Base-by-base conservation (phyloP, 2,329 filamentous ascomycete species). In the Calcarisporium arbuscula region DNA sequence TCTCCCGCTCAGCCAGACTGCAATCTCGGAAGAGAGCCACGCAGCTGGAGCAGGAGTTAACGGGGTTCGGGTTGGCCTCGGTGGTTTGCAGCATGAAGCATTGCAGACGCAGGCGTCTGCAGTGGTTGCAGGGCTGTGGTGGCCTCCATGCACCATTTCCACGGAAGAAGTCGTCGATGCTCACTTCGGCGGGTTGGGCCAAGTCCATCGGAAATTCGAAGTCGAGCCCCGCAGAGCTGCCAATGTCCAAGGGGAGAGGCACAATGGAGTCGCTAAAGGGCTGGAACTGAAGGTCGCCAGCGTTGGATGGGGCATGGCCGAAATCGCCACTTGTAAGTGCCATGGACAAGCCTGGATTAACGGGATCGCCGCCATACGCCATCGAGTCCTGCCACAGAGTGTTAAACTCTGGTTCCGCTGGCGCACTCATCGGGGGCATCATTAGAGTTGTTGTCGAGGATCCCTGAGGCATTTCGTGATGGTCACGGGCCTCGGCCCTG, bases 21-120 rank as follows among this genome's bases (percentile, higher is more conserved):
- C 68, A 72, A 38, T 69, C 64, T 2, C 67, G 55, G 36, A 68
- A 71, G 3, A 72, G 50, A 0, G 67, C 68, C 5, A 67, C 68
- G 36, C 68, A 72, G 40, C 64, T 70, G 4, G 68, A 69, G 42
- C 68, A 72, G 1, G 67, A 60, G 6, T 52, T 54, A 32, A 64
- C 53, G 3, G 67, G 68, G 35, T 71, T 72, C 1, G 68, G 68
- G 36, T 72, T 72, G 17, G 57, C 65, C 0, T 53, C 26, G 1
- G 63, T 63, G 1, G 66, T 70, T 20, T 67, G 60, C 8, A 72
- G 50, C 16, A 70, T 65, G 9, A 71, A 51, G 35, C 68, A 71
- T 35, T 71, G 66, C 8, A 72, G 49, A 3, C 65, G 61, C 26
- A 62, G 55, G 4, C 53, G 56, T 29, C 54, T 56, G 43, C 68